Evolutionary conservation across 1,284 basidiomycete genomes (phyloP).

Genomic region (Sphaerobolus stellatus): DNA sequence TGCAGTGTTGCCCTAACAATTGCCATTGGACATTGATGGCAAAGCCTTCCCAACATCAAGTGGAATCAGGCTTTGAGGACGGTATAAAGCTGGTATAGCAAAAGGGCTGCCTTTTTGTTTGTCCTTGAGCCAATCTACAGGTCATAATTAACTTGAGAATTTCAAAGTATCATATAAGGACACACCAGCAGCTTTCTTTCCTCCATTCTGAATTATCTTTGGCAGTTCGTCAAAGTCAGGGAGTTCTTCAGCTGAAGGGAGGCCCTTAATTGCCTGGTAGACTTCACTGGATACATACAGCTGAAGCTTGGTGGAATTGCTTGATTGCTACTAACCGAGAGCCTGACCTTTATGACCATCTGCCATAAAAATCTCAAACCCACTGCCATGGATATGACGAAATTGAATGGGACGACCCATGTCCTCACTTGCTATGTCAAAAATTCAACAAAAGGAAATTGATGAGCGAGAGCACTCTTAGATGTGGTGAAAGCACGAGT

Average conservation of each 20-base stretch:
- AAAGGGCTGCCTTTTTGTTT: background rate
- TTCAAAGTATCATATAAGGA: background rate
- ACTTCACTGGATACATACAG: background rate
- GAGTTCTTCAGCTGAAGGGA: background rate
- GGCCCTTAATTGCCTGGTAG: slow-evolving; percentile 2
- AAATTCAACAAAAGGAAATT: slow-evolving; percentile 20
- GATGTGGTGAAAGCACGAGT: slow-evolving; percentile 25
- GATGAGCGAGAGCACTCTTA: slow-evolving; percentile 24
- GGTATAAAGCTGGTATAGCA: slow-evolving; percentile 2
- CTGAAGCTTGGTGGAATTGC: background rate
- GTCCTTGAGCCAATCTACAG: slow-evolving; percentile 4
- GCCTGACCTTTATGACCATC: slow-evolving; percentile 30
- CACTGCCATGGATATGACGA: slow-evolving; percentile 24
- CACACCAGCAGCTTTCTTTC: slow-evolving; percentile 12
- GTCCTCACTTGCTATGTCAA: slow-evolving; percentile 20
- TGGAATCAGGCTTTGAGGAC: slow-evolving; percentile 2
- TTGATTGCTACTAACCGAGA: slow-evolving; percentile 11
- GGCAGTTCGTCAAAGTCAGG: slow-evolving; percentile 1
- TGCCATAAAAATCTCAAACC: slow-evolving; percentile 23
- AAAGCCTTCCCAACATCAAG: slow-evolving; percentile 3
- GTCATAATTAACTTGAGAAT: background rate
- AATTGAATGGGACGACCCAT: slow-evolving; percentile 21
- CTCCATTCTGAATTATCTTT: background rate
- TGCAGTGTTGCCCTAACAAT: no score
- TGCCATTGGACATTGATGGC: background rate